Evolutionary conservation across 2,329 filamentous ascomycete species (phyloP).

Genomic region (Diaporthe sp.): DNA sequence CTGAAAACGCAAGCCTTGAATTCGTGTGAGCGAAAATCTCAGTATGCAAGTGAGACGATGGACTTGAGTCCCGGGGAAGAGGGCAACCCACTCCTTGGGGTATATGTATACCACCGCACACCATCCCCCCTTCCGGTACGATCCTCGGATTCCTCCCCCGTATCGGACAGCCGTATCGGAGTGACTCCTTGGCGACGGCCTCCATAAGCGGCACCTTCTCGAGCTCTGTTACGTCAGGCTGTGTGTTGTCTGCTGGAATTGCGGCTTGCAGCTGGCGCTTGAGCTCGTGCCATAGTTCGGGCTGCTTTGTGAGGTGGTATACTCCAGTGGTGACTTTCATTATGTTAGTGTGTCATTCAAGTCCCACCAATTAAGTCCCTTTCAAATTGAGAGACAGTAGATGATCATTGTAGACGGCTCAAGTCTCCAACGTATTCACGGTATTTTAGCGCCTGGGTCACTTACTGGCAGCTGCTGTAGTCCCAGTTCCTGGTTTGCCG

Average conservation of each 20-base stretch:
- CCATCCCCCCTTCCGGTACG: background rate
- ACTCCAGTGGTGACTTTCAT: conserved; percentile 1
- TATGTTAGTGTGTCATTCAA: background rate
- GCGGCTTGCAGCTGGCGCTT: conserved; percentile 8
- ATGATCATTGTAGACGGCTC: background rate
- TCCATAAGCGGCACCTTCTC: conserved; percentile 8
- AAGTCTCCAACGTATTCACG: background rate
- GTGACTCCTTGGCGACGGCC: conserved; percentile 8
- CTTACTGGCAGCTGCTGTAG: conserved; percentile 19
- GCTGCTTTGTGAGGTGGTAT: conserved; percentile 19
- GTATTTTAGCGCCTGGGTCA: background rate
- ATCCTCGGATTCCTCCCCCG: background rate
- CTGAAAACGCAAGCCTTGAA: background rate
- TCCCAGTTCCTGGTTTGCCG: background rate
- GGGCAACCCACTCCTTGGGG: background rate
- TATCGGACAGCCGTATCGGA: conserved; percentile 9
- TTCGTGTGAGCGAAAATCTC: background rate
- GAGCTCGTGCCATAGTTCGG: conserved; percentile 17
- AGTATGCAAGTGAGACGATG: background rate
- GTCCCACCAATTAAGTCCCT: background rate
- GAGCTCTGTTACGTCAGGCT: background rate
- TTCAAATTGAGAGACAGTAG: background rate
- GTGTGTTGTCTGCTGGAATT: conserved; percentile 1
- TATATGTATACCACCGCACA: background rate
- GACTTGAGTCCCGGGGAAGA: background rate